These are phyloP conservation scores for Sphenostylis stenocarpa DNA, from an alignment of 306 rosid species.

Conservation along the genomic window DNA sequence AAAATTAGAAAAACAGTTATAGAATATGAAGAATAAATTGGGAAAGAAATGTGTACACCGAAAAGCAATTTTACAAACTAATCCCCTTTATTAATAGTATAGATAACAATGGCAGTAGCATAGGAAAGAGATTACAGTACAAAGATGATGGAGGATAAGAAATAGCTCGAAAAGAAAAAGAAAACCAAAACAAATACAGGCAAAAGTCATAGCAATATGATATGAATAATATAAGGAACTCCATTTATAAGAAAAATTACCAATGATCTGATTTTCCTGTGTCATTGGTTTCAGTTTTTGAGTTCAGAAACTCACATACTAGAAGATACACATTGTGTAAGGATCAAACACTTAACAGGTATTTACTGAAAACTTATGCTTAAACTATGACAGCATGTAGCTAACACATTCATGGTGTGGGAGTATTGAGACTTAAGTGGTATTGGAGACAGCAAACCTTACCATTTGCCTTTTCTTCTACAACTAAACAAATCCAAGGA, in stretches of 20 bases:
- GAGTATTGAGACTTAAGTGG: neutral
- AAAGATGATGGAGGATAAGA: neutral
- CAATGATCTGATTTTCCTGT: constrained; percentile 9
- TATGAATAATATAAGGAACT: neutral
- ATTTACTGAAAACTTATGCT: neutral
- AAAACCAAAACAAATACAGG: neutral
- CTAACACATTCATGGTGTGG: neutral
- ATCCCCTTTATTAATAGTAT: no score
- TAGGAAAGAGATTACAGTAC: neutral
- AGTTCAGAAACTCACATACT: neutral
- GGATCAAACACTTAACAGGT: neutral
- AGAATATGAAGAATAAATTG: no score
- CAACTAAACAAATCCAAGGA: constrained; percentile 11
- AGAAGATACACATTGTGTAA: neutral
- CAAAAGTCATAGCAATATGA: neutral
- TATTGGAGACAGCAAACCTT: neutral
- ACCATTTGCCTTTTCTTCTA: neutral
- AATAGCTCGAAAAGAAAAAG: neutral
- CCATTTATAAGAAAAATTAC: neutral
- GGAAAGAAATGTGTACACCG: no score
- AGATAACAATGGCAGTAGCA: no score
- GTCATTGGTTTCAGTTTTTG: neutral
- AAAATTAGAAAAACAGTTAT: no score
- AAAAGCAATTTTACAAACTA: no score
- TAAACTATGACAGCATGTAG: neutral